Evolutionary conservation across 768 basidiomycete genomes (phyloP).

Genomic region (Mycena albidolilacea): DNA sequence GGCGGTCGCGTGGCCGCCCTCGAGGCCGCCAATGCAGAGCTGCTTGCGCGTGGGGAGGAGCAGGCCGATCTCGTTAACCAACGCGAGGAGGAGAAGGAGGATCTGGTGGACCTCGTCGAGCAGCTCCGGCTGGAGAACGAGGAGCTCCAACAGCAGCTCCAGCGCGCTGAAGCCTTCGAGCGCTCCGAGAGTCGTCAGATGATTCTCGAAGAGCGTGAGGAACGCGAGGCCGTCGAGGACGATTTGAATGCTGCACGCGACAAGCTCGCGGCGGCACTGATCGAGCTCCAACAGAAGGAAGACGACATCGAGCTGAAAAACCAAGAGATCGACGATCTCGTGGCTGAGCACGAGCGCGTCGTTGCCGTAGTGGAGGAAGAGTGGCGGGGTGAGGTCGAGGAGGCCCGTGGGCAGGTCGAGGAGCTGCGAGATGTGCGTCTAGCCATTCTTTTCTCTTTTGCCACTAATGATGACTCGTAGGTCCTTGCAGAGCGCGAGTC

Average conservation of each 20-base stretch:
- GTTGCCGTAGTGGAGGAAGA: constrained; percentile 84
- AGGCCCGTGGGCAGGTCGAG: constrained; percentile 82
- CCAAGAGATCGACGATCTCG: constrained; percentile 83
- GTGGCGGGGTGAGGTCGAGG: constrained; percentile 92
- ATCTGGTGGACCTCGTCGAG: constrained; percentile 76
- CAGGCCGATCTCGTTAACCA: constrained; percentile 68
- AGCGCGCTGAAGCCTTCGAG: constrained; percentile 72
- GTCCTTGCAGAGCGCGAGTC: constrained; percentile 85
- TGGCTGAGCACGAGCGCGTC: constrained; percentile 80
- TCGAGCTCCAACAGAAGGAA: constrained; percentile 89
- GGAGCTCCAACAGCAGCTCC: constrained; percentile 70
- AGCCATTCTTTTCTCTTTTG: background rate
- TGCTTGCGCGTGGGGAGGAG: constrained; percentile 71
- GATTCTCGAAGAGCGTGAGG: constrained; percentile 79
- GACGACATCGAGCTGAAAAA: constrained; percentile 88
- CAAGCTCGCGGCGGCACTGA: constrained; percentile 83
- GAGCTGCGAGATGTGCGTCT: constrained; percentile 79
- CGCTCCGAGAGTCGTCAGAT: constrained; percentile 82
- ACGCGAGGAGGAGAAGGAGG: constrained; percentile 81
- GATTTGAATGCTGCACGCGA: constrained; percentile 82
- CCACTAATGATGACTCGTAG: constrained; percentile 53
- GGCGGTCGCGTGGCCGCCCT: constrained; percentile 64
- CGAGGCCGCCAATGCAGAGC: constrained; percentile 74
- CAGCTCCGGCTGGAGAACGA: constrained; percentile 77
- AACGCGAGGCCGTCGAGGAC: constrained; percentile 85